Evolutionary conservation across 192 early-diverging fungal species (phyloP).

Genomic region (Podila horticola): DNA sequence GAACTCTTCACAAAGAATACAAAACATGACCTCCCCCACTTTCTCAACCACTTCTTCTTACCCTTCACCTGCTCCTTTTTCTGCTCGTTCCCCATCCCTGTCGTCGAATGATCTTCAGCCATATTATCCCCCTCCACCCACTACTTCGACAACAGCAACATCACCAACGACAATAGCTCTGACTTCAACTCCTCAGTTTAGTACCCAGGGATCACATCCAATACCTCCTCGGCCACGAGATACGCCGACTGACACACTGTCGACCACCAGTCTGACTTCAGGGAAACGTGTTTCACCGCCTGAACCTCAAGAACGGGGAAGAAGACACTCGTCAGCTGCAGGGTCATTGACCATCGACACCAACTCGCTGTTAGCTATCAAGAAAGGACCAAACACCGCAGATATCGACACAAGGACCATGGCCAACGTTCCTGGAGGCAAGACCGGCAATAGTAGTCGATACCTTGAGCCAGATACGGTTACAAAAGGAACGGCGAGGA

Average conservation of each 20-base stretch:
- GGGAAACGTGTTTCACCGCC: neutral
- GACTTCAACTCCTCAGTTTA: neutral
- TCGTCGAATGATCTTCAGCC: slow-evolving; percentile 17
- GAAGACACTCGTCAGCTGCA: slow-evolving; percentile 30
- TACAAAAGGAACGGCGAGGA: neutral
- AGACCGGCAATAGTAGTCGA: neutral
- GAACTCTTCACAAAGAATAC: neutral
- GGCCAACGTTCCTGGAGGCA: neutral
- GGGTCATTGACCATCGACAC: slow-evolving; percentile 19
- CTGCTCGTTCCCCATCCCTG: slow-evolving; percentile 6
- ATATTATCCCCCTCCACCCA: slow-evolving; percentile 32
- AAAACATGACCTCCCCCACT: neutral
- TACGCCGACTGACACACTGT: neutral
- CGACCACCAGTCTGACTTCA: neutral
- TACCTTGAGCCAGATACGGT: neutral
- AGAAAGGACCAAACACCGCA: slow-evolving; percentile 25
- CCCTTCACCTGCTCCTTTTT: neutral
- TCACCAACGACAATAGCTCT: neutral
- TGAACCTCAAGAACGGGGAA: neutral
- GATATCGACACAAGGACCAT: slow-evolving; percentile 4
- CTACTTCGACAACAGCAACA: neutral
- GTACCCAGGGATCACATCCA: neutral
- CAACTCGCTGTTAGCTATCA: slow-evolving; percentile 7
- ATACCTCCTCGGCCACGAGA: neutral
- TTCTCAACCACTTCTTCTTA: neutral